A percentile compares a stretch with the other conserved stretches of the same genome.
Evolutionary conservation across 805 yeast genomes (phyloP).

Genomic region (Hanseniaspora nectarophila): DNA sequence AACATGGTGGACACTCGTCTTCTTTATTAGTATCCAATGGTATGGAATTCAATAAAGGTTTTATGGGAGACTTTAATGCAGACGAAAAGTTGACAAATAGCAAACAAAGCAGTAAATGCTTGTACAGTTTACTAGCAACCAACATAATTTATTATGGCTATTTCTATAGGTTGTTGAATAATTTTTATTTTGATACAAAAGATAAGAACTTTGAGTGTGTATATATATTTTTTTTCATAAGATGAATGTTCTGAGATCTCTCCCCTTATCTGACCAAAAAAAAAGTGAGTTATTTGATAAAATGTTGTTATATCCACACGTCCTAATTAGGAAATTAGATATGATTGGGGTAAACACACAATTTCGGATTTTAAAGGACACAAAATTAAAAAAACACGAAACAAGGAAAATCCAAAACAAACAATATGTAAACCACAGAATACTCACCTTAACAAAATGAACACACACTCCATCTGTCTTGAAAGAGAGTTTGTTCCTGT

Average conservation of each 20-base stretch:
- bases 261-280: not conserved
- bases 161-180: no score
- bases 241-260: no score
- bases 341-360: no score
- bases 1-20: slow-evolving; percentile 74
- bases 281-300: not conserved
- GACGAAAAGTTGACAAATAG: not conserved
- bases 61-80: not conserved
- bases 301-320: no score
- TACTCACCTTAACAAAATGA: not conserved
- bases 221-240: no score
- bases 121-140: not conserved
- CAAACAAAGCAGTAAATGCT: not conserved
- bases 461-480: not conserved
- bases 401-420: not conserved
- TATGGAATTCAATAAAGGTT: not conserved
- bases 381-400: no score
- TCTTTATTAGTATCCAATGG: slow-evolving; percentile 13
- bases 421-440: no score
- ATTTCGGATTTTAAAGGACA: no score
- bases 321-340: no score
- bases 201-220: no score
- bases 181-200: no score
- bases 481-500: slow-evolving; percentile 6
- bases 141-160: no score